Base-by-base conservation (phyloP, 2,329 filamentous ascomycete species). In the Paraphoma chrysanthemicola region DNA sequence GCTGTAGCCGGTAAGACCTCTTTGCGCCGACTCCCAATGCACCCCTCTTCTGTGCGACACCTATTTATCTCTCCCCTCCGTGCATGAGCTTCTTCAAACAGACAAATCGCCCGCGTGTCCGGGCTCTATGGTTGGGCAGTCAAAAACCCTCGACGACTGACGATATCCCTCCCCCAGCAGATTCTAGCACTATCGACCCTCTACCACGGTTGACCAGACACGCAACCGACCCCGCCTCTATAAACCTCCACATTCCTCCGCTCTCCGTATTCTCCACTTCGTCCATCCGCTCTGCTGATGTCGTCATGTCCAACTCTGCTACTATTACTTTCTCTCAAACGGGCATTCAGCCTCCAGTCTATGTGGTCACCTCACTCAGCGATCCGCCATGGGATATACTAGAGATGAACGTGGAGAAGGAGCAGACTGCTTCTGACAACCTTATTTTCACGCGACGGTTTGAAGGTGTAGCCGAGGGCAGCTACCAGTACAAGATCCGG, bases 401-500 rank as follows among this genome's bases (percentile, higher is more conserved):
- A 45, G 88, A 91, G 77, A 91, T 93, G 89, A 74, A 84, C 9
- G 51, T 63, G 3, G 80, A 76, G 54, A 64, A 71, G 6, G 79
- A 79, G 4, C 78, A 78, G 30, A 80, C 83, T 9, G 76, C 81
- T 4, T 77, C 83, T 36, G 84, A 83, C n/a, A 71, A 88, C 51
- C 78, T 86, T 55, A 70, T 82, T 11, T 93, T 90, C 70, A 80
- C 76, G 43, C 86, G 86, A 55, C 75, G 81, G 1, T 80, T 91
- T 44, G 72, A 81, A 36, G 80, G 85, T 7, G 79, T 85, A 16
- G 79, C 84, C 18, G 84, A 84, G 18, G 82, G 85, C 45, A 83
- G 86, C 54, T 86, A 91, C 62, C 87, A 90, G 67, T 93, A 92
- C 82, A 93, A 92, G 75, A 90, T 93, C 64, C 84, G 88, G 30